Evolutionary conservation across 306 rosid genomes (phyloP).

Genomic region (Prunus salicina): DNA sequence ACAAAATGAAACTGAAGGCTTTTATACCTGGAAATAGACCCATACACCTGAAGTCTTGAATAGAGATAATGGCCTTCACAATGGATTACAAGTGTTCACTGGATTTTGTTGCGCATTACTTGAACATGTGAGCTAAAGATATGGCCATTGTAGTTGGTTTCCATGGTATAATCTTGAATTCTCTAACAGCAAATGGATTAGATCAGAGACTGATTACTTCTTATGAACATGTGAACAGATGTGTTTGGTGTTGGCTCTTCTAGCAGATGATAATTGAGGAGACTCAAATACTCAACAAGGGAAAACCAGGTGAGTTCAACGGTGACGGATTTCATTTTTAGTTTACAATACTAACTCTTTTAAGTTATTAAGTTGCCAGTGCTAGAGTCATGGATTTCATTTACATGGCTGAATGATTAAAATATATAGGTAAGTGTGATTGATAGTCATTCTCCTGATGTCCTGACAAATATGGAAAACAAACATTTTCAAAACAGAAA

Average conservation of each 20-base stretch:
- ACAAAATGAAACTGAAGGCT: not conserved
- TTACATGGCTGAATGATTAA: not conserved
- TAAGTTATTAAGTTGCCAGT: not conserved
- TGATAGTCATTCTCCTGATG: not conserved
- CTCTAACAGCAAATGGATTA: not conserved
- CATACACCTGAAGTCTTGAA: not conserved
- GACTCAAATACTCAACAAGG: slow-evolving; percentile 5
- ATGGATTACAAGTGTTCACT: not conserved
- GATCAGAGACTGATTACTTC: not conserved
- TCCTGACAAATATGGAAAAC: not conserved
- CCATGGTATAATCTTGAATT: not conserved
- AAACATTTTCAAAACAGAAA: not conserved
- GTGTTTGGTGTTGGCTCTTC: not conserved
- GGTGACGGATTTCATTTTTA: not conserved
- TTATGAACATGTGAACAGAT: not conserved
- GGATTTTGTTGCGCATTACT: not conserved
- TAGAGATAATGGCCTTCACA: not conserved
- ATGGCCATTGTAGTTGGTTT: not conserved
- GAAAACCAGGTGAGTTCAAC: not conserved
- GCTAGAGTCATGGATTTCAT: not conserved
- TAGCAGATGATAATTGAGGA: not conserved
- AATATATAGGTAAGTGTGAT: not conserved
- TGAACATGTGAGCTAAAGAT: not conserved
- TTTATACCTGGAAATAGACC: not conserved
- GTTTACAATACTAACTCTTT: not conserved